Base-by-base conservation (phyloP, 371 early-diverging fungal species). In the Coemansia sp. region DNA sequence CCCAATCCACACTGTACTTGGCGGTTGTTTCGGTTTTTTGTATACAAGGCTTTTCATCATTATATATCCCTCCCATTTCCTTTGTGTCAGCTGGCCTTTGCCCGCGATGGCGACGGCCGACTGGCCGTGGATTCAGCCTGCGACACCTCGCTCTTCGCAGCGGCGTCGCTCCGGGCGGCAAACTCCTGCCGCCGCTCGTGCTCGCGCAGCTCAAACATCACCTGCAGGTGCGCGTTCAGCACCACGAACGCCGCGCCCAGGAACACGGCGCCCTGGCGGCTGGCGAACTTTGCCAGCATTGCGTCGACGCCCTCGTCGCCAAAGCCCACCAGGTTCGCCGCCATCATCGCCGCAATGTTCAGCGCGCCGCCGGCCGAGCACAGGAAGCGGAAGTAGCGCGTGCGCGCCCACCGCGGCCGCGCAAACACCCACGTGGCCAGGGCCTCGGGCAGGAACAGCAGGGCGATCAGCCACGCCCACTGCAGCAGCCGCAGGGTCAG, bases 311-410 rank as follows among this genome's bases (percentile, higher is more conserved):
- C 94, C 55, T 91, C 95, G 12, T 90, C 72, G 2, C 95, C 95
- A 76, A 97, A 98, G 1, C 98, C 98, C 26, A 98, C 94, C 47
- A 98, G 69, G 71, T 98, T 98, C 7, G 94, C 97, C 58, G 85
- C 81, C 87, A 94, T 93, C 95, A 97, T 95, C 77, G 90, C 79
- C 16, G 91, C 61, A n/a, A 97, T 91, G 76, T 97, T 98, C 16
- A 82, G 66, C 3, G 89, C 89, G 5, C 88, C 94, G 10, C 95
- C 98, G 2, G 85, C 3, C 0, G 93, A 95, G 61, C 90, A 88
- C 5, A 95, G 54, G 59, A 90, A 85, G 0, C 94, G 85, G 72
- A 89, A 96, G 63, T 88, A 86, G 14, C 82, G 83, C 63, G 78
- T 61, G 69, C 75, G 38, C 61, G 79, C 14, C 79, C 81, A 81